phyloP scores from a whole-genome alignment of 1,284 basidiomycete species.

The Fomitopsis schrenkii region DNA sequence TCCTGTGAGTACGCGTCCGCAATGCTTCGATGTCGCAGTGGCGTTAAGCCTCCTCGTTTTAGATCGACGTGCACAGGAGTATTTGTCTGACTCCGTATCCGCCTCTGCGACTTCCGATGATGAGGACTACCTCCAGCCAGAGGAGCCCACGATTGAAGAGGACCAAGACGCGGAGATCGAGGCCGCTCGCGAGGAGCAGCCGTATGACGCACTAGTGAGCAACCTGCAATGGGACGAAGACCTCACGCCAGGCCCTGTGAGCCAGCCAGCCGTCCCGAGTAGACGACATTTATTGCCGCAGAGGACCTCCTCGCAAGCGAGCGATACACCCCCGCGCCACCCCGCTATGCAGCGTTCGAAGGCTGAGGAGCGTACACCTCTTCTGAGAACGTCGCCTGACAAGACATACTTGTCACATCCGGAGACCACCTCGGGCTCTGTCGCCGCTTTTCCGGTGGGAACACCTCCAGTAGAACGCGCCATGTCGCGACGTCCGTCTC shows the following conservation, averaged over 20 bases:
- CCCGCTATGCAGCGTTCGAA: constrained; percentile 8
- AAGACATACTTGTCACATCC: constrained; percentile 21
- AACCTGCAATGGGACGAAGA: constrained; percentile 46
- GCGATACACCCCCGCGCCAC: constrained; percentile 2
- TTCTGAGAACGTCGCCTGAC: constrained; percentile 39
- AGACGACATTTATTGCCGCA: constrained; percentile 1
- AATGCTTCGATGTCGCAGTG: constrained; percentile 23
- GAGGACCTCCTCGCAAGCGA: constrained; percentile 2
- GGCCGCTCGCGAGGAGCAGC: constrained; percentile 18
- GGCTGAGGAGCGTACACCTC: constrained; percentile 32
- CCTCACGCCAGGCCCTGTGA: constrained; percentile 18
- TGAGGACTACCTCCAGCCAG: constrained; percentile 25
- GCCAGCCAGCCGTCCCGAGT: not conserved
- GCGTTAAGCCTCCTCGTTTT: constrained; percentile 3
- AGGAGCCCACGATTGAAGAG: constrained; percentile 28
- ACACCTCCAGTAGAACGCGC: not conserved
- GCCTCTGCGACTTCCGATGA: constrained; percentile 38
- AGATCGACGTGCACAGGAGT: constrained; percentile 64
- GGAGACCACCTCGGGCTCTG: constrained; percentile 2
- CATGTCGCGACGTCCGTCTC: constrained; percentile 13
- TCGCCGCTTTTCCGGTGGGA: not conserved
- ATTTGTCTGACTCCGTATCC: constrained; percentile 56
- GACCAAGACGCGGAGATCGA: constrained; percentile 31
- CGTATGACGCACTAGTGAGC: constrained; percentile 28
- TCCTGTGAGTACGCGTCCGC: constrained; percentile 39